Evolutionary conservation across 177 flowering plant genomes (phyloP).

Genomic region (Telopea speciosissima): DNA sequence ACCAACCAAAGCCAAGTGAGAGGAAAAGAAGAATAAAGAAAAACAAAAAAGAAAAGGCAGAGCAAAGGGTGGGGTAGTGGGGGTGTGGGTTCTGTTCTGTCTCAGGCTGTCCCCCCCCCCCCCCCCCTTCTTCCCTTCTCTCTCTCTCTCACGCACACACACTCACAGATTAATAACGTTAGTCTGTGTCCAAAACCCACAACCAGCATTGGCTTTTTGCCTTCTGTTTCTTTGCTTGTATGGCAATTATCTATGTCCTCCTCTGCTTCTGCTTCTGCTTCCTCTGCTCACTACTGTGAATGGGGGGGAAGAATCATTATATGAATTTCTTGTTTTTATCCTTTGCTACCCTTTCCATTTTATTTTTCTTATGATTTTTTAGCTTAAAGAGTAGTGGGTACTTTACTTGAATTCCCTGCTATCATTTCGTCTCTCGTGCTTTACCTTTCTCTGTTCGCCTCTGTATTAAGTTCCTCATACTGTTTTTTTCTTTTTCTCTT

Average conservation of each 20-base stretch:
- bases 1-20: conserved; percentile 1
- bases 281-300: conserved; percentile 20
- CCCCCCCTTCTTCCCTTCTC: conserved; percentile 6
- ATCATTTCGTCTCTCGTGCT: conserved; percentile 22
- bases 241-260: conserved; percentile 18
- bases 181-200: conserved; percentile 18
- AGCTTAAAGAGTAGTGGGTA: conserved; percentile 14
- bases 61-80: conserved; percentile 13
- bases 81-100: conserved; percentile 51
- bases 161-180: conserved; percentile 14
- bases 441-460: conserved; percentile 14
- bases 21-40: neutral
- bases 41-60: conserved; percentile 4
- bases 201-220: conserved; percentile 25
- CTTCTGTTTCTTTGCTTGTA: conserved; percentile 26
- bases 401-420: conserved; percentile 9
- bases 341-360: conserved; percentile 13
- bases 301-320: conserved; percentile 28
- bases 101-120: conserved; percentile 48
- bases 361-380: conserved; percentile 10
- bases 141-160: neutral
- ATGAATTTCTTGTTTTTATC: conserved; percentile 25
- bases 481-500: neutral
- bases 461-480: neutral
- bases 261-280: conserved; percentile 21